Conservation (phyloP, 2,329 filamentous ascomycete species). For the Ophiocordyceps camponoti-leonardi region DNA sequence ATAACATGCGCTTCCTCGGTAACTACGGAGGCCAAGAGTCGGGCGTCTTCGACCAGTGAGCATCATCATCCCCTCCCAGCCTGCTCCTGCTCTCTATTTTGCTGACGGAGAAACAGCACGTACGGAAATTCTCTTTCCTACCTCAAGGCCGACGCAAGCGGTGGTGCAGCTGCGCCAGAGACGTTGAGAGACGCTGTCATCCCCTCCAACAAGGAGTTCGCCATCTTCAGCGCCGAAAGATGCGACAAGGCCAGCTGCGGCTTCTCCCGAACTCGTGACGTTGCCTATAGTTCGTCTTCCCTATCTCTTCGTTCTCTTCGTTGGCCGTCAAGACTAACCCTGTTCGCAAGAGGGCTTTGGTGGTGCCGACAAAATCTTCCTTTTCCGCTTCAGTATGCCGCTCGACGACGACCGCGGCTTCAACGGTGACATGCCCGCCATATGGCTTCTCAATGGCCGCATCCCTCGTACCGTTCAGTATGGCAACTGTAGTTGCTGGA, state of each 20-base stretch:
- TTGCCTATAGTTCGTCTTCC: constrained; percentile 25
- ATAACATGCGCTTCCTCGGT: constrained; percentile 30
- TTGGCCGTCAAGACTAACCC: not conserved
- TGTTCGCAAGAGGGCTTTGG: constrained; percentile 45
- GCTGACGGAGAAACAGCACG: constrained; percentile 10
- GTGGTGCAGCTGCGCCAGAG: constrained; percentile 19
- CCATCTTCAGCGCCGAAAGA: constrained; percentile 25
- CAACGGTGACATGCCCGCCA: constrained; percentile 52
- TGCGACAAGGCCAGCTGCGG: constrained; percentile 24
- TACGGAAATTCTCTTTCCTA: constrained; percentile 30
- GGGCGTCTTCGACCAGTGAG: constrained; percentile 25
- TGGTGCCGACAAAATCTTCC: constrained; percentile 53
- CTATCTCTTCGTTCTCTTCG: not conserved
- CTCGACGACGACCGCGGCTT: constrained; percentile 31
- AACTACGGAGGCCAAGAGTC: constrained; percentile 28
- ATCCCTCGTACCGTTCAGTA: constrained; percentile 59
- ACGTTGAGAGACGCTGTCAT: constrained; percentile 21
- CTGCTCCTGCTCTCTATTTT: not conserved
- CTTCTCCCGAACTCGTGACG: constrained; percentile 21
- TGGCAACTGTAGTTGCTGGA: constrained; percentile 57
- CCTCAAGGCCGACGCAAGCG: constrained; percentile 22
- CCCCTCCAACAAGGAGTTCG: constrained; percentile 25
- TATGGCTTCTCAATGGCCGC: constrained; percentile 59
- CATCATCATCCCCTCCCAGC: constrained; percentile 1
- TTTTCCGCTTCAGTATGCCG: constrained; percentile 61